phyloP scores from a whole-genome alignment of 257 asterid species.

The Thymus mandschuricus region DNA sequence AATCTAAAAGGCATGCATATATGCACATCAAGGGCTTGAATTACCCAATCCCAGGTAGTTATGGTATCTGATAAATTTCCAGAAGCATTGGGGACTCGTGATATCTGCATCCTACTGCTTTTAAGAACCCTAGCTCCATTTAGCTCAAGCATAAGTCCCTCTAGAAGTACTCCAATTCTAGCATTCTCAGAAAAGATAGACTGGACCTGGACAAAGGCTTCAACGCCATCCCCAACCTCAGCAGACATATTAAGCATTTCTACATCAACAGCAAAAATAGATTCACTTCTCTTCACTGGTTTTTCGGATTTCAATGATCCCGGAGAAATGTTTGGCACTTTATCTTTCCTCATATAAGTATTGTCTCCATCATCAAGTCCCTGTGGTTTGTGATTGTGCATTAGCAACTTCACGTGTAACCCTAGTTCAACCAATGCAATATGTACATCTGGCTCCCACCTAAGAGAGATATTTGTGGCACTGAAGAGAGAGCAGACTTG shows the following conservation, averaged over 20 bases:
- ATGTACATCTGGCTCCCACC: constrained; percentile 99
- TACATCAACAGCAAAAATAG: constrained; percentile 91
- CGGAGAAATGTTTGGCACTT: constrained; percentile 44
- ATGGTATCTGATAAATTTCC: constrained; percentile 52
- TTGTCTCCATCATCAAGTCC: constrained; percentile 48
- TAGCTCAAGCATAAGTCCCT: constrained; percentile 76
- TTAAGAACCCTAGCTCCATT: constrained; percentile 75
- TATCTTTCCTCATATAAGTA: constrained; percentile 36
- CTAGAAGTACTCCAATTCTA: constrained; percentile 96
- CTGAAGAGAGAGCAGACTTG: constrained; percentile 96
- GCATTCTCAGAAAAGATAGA: constrained; percentile 99
- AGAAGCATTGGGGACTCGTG: constrained; percentile 85
- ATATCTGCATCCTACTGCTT: constrained; percentile 99
- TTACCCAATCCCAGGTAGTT: constrained; percentile 95
- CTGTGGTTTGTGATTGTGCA: constrained; percentile 70
- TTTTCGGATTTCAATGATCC: constrained; percentile 60
- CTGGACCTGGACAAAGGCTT: constrained; percentile 82
- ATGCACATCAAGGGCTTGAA: constrained; percentile 96
- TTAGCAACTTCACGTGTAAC: constrained; percentile 69
- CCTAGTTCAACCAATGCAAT: constrained; percentile 85
- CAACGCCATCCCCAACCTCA: constrained; percentile 99
- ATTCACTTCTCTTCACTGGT: constrained; percentile 72
- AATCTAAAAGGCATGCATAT: constrained; percentile 89
- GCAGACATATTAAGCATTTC: constrained; percentile 90
- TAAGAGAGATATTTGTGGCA: constrained; percentile 89